phyloP scores from a whole-genome alignment of 352 stramenopile species.

The Nothophytophthora sp. region DNA sequence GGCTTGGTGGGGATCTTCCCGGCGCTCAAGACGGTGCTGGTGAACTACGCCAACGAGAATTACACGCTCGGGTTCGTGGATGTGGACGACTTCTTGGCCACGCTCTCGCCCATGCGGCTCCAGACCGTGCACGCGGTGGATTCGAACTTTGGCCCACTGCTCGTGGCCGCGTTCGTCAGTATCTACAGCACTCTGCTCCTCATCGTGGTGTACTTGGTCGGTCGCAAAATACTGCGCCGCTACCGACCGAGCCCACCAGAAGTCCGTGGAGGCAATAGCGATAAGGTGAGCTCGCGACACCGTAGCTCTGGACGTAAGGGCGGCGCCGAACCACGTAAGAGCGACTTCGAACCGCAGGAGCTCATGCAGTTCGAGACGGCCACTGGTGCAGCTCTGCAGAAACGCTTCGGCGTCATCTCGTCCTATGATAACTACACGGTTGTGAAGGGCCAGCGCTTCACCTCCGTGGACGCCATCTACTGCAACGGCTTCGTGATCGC shows the following conservation, averaged over 20 bases:
- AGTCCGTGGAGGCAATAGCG: neutral
- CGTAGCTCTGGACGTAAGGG: conserved; percentile 8
- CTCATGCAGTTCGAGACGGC: conserved; percentile 38
- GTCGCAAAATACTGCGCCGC: conserved; percentile 18
- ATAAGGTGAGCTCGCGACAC: conserved; percentile 2
- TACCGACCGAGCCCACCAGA: conserved; percentile 6
- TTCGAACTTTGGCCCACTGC: conserved; percentile 17
- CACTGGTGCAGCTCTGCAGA: conserved; percentile 29
- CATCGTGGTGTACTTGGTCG: conserved; percentile 28
- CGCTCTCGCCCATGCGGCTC: conserved; percentile 31
- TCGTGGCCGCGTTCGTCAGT: conserved; percentile 19
- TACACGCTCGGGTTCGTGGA: conserved; percentile 8
- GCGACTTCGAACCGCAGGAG: conserved; percentile 11
- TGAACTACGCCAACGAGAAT: conserved; percentile 11
- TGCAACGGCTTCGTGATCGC: conserved; percentile 60
- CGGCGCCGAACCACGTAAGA: conserved; percentile 8
- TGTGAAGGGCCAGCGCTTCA: conserved; percentile 18
- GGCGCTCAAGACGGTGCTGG: conserved; percentile 9
- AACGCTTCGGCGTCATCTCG: conserved; percentile 32
- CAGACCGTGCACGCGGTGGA: conserved; percentile 25
- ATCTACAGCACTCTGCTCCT: conserved; percentile 28
- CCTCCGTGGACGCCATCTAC: conserved; percentile 52
- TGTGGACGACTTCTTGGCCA: conserved; percentile 23
- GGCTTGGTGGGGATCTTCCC: conserved; percentile 17
- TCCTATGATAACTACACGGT: conserved; percentile 50